Percentiles rank a stretch among this genome's conserved stretches.
Conservation (phyloP, 2,329 filamentous ascomycete species). For the Aureobasidium sp. region DNA sequence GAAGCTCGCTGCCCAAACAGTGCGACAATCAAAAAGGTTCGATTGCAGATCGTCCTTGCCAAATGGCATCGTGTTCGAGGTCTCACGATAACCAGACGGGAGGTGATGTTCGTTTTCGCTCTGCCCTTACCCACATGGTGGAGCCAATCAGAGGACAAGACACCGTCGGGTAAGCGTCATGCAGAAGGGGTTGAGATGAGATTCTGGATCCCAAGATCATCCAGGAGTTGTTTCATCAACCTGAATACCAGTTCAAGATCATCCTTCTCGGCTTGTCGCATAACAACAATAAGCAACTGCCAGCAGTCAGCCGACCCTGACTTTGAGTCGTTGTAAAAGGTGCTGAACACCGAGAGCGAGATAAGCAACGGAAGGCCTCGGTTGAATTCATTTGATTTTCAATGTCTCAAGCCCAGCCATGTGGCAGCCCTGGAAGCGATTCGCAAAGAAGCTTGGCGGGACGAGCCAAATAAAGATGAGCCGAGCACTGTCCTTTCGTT, state of each 20-base stretch:
- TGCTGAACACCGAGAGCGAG: background rate
- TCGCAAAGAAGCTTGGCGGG: constrained; percentile 9
- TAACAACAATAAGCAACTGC: background rate
- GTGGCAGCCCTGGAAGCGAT: constrained; percentile 9
- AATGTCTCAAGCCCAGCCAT: constrained; percentile 7
- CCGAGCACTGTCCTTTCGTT: constrained; percentile 14
- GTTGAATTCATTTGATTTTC: background rate
- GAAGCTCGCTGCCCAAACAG: background rate
- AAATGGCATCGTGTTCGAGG: background rate
- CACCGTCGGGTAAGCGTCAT: background rate
- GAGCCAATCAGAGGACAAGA: background rate
- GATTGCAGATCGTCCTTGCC: background rate
- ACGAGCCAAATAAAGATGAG: constrained; percentile 7
- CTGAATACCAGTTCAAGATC: background rate
- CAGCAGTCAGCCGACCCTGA: constrained; percentile 5
- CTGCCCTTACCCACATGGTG: background rate
- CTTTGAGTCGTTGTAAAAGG: background rate
- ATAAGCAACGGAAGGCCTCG: constrained; percentile 3
- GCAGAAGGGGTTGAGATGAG: background rate
- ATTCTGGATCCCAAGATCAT: background rate
- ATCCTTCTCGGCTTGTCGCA: background rate
- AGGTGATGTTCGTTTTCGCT: background rate
- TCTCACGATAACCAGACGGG: background rate
- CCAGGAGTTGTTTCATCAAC: background rate
- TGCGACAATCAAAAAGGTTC: background rate